Evolutionary conservation across 805 yeast genomes (phyloP).

Genomic region (Kodamaea neixiangensis): DNA sequence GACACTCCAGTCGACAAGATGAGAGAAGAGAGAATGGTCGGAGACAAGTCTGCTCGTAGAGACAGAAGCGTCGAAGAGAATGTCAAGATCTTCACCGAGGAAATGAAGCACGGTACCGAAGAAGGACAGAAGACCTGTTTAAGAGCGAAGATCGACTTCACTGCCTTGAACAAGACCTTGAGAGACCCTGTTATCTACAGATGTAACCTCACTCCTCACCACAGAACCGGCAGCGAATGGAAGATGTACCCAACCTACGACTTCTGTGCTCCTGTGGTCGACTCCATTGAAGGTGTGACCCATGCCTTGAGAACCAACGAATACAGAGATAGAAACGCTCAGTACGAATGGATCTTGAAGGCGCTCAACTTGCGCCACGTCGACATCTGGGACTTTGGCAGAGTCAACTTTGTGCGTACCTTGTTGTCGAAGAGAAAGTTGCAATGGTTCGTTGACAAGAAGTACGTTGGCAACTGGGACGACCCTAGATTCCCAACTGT

Average conservation of each 20-base stretch:
- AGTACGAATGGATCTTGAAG: conserved; percentile 93
- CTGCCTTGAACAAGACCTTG: conserved; percentile 88
- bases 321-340: conserved; percentile 98
- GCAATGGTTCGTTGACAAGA: conserved; percentile 98
- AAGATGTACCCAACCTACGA: conserved; percentile 98
- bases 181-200: conserved; percentile 99
- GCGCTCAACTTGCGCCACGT: conserved; percentile 85
- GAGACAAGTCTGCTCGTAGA: conserved; percentile 89
- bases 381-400: conserved; percentile 96
- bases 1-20: conserved; percentile 91
- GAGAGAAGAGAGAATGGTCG: conserved; percentile 99
- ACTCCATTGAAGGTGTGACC: conserved; percentile 94
- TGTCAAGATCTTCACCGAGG: conserved; percentile 79
- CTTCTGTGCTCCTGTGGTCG: conserved; percentile 97
- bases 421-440: conserved; percentile 94
- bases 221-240: conserved; percentile 92
- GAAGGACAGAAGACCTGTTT: conserved; percentile 89
- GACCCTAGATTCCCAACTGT: conserved; percentile 99
- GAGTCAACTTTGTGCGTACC: conserved; percentile 96
- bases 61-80: conserved; percentile 93
- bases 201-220: conserved; percentile 96
- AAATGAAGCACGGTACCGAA: conserved; percentile 93
- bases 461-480: conserved; percentile 90
- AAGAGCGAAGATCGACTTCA: conserved; percentile 94
- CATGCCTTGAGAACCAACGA: conserved; percentile 98